Percentiles rank a stretch among this genome's conserved stretches.
Evolutionary conservation across 352 stramenopile species (phyloP).

Genomic region (Blastocystis sp.): DNA sequence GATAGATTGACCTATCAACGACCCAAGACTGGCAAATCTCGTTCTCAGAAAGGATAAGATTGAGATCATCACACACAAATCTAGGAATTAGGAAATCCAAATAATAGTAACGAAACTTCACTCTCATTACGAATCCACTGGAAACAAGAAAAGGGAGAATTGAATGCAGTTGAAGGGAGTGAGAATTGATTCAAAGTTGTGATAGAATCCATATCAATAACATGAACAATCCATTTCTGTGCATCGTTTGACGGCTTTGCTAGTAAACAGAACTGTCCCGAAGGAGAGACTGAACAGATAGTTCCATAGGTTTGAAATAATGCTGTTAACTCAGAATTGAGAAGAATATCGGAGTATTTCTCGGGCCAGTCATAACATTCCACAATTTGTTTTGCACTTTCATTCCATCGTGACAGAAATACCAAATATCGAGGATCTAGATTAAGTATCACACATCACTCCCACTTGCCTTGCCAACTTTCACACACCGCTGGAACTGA

Average conservation of each 20-base stretch:
- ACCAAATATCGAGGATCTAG: background rate
- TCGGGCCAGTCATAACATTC: background rate
- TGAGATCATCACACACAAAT: background rate
- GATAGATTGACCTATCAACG: background rate
- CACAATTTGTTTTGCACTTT: background rate
- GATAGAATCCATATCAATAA: background rate
- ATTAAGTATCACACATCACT: background rate
- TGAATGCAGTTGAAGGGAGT: background rate
- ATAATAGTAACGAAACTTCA: background rate
- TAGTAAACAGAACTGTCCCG: background rate
- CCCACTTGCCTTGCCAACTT: background rate
- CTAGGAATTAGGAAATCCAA: background rate
- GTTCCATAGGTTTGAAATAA: background rate
- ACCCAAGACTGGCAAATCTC: background rate
- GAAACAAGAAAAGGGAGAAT: background rate
- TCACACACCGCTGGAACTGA: background rate
- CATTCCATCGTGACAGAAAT: background rate
- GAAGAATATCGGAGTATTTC: background rate
- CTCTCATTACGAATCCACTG: background rate
- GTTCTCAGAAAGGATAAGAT: background rate
- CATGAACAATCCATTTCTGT: background rate
- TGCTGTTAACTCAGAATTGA: background rate
- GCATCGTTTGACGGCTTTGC: background rate
- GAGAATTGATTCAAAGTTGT: background rate
- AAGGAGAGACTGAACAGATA: conserved; percentile 24